Percentiles rank a stretch among this genome's conserved stretches.
phyloP scores from a whole-genome alignment of 495 filamentous ascomycete genomes.

The Articulospora tetracladia region DNA sequence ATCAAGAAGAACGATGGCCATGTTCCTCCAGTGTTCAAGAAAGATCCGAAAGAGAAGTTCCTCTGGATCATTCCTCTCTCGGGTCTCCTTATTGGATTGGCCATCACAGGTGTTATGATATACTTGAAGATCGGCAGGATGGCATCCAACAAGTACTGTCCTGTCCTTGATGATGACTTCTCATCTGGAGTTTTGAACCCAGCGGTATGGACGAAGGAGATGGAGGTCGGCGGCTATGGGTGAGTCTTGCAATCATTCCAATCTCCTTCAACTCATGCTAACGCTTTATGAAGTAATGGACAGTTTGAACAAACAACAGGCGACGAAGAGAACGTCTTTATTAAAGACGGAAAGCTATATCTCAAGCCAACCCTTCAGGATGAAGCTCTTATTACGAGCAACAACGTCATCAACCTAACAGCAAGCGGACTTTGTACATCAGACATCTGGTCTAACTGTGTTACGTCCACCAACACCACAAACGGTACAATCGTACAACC shows the following conservation, averaged over 20 bases:
- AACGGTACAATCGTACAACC: conserved; percentile 36
- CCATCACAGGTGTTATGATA: conserved; percentile 5
- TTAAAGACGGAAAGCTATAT: conserved; percentile 4
- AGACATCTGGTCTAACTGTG: conserved; percentile 24
- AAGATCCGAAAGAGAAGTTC: conserved; percentile 5
- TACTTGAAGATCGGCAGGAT: neutral
- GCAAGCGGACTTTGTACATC: conserved; percentile 34
- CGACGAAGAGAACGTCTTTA: conserved; percentile 4
- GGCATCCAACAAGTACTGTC: neutral
- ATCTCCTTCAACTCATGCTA: neutral
- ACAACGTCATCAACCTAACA: conserved; percentile 28
- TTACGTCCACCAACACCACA: conserved; percentile 30
- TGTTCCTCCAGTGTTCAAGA: conserved; percentile 4
- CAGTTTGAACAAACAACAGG: conserved; percentile 2
- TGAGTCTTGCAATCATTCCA: neutral
- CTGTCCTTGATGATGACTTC: conserved; percentile 4
- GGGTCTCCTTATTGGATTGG: conserved; percentile 1
- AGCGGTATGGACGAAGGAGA: conserved; percentile 1
- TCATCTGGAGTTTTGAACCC: conserved; percentile 1
- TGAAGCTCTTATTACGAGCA: neutral
- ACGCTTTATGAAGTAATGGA: neutral
- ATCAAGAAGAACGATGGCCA: conserved; percentile 2
- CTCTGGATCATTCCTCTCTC: conserved; percentile 2
- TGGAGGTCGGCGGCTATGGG: conserved; percentile 7
- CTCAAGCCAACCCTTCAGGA: conserved; percentile 8